phyloP scores from a whole-genome alignment of 805 yeast genomes.

The Lipomyces spencermartinsiae region DNA sequence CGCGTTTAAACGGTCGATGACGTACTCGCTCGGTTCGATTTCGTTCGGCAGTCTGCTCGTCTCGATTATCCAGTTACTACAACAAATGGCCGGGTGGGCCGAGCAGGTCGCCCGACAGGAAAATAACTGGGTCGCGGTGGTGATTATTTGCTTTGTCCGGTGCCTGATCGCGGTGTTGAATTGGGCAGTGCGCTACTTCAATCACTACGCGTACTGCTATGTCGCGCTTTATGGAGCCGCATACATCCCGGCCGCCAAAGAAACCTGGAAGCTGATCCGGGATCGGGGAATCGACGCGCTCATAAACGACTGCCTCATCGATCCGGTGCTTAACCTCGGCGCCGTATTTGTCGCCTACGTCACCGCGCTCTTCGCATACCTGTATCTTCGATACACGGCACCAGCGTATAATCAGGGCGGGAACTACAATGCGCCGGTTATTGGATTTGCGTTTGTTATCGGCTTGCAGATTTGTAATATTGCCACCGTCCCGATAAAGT shows the following conservation, averaged over 20 bases:
- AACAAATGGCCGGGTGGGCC: constrained; percentile 59
- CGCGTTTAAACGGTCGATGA: constrained; percentile 77
- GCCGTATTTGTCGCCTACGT: constrained; percentile 73
- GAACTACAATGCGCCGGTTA: constrained; percentile 68
- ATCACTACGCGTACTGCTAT: constrained; percentile 87
- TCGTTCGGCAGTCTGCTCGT: constrained; percentile 83
- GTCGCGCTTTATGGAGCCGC: constrained; percentile 85
- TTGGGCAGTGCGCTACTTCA: constrained; percentile 84
- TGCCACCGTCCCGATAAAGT: constrained; percentile 73
- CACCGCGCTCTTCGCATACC: constrained; percentile 65
- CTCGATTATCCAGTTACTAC: constrained; percentile 70
- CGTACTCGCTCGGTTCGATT: constrained; percentile 88
- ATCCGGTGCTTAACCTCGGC: constrained; percentile 78
- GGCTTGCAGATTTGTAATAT: constrained; percentile 77
- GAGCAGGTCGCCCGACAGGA: constrained; percentile 61
- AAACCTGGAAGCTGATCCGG: constrained; percentile 78
- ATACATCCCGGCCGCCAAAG: constrained; percentile 76
- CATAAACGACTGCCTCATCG: constrained; percentile 81
- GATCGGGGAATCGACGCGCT: constrained; percentile 84
- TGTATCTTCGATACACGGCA: constrained; percentile 69
- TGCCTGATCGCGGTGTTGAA: constrained; percentile 69
- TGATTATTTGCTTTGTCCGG: constrained; percentile 58
- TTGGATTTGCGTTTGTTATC: constrained; percentile 75
- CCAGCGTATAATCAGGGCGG: constrained; percentile 70
- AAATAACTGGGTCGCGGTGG: constrained; percentile 59